Evolutionary conservation across 2,329 filamentous ascomycete genomes (phyloP), one percentile per base, ranked within the genome.

Genomic region (Cladosporium sp.): DNA sequence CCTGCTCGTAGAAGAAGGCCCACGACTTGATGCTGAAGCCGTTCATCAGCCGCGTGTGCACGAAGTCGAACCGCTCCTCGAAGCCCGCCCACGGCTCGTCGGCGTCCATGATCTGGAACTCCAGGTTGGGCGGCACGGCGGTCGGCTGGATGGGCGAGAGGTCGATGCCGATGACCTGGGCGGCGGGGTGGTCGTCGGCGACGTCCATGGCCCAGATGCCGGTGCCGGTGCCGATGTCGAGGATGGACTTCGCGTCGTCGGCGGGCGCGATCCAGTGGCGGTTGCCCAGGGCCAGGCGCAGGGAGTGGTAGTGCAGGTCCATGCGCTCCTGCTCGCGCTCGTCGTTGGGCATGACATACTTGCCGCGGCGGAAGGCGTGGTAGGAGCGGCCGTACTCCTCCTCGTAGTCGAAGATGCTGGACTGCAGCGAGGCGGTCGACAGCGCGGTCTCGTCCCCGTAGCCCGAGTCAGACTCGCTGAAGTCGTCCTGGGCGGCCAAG

Each of bases 161-260:
- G 46, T 65, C 61, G 16, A 58, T 56, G 31, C 61, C 64, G 16
- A 63, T 53, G 19, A 66, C 55, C 28, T 59, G 44, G 6, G 58
- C 49, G 3, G 54, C 44, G 2, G 61, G 59, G 40, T 59, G 56
- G 19, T 59, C 46, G 43, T 66, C 64, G 32, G 59, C 62, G 13
- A 63, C 70, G 42, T 74, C 70, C 45, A 65, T 63, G 2, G 60
- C 60, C 63, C 63, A 65, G 50, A 64, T 65, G 16, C 61, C 62
- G 7, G 62, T 63, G 6, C 62, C 62, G 14, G 55, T 58, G 16
- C 58, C 58, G 9, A 59, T 46, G 32, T 61, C 57, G 16, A 61
- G 54, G 16, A 56, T 41, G 3, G 38, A 33, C 11, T 53, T 55
- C 2, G 58, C 58, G n/a, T 54, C 18, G 4, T 51, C 16, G 28